Percentiles rank a stretch among this genome's conserved stretches.
Evolutionary conservation across 2,329 filamentous ascomycete species (phyloP).

Genomic region (Phaeosphaeriaceae sp.): DNA sequence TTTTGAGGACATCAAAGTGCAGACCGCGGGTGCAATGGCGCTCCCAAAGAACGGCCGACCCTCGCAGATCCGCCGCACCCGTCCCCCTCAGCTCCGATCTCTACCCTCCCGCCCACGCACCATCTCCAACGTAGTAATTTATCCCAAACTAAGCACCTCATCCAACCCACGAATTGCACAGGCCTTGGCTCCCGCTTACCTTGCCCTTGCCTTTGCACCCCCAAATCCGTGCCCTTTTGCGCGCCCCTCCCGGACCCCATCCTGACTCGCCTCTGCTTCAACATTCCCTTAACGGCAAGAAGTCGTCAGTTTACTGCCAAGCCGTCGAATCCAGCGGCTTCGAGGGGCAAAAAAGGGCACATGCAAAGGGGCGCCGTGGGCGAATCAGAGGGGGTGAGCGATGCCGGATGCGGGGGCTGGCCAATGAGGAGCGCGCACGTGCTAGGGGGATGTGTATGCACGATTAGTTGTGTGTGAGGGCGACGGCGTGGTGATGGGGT

Average conservation of each 20-base stretch:
- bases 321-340: constrained; percentile 1
- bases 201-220: background rate
- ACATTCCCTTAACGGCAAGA: constrained; percentile 7
- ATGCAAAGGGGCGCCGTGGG: constrained; percentile 5
- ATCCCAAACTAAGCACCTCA: background rate
- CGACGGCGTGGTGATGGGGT: constrained; percentile 1
- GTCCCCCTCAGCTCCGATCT: background rate
- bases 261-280: background rate
- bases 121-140: background rate
- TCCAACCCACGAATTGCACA: background rate
- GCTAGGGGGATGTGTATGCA: constrained; percentile 9
- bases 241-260: background rate
- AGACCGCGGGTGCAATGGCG: background rate
- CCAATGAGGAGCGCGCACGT: constrained; percentile 2
- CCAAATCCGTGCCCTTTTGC: background rate
- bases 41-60: no score
- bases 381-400: constrained; percentile 9
- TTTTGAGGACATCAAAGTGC: background rate
- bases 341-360: constrained; percentile 15
- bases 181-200: no score
- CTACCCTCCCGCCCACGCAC: background rate
- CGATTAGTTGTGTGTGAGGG: constrained; percentile 10
- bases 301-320: background rate
- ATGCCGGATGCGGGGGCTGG: constrained; percentile 2
- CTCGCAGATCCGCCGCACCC: no score